Evolutionary conservation across 2,329 filamentous ascomycete genomes (phyloP).

Genomic region (Botrytis hyacinthi): DNA sequence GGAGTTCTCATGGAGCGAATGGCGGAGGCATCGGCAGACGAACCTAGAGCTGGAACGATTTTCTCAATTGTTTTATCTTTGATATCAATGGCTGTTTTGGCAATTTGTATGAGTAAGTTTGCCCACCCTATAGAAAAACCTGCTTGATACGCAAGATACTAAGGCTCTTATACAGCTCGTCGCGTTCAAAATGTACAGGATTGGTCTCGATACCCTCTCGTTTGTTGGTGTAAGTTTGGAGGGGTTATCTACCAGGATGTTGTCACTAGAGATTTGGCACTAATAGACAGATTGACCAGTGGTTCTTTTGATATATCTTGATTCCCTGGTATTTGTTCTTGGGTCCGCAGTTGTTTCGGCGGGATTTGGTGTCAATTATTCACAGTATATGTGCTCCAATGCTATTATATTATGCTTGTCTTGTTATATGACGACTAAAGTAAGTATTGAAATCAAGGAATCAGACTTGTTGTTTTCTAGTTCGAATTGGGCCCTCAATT

Average conservation of each 20-base stretch:
- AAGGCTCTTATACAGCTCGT: conserved; percentile 25
- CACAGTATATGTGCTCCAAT: conserved; percentile 51
- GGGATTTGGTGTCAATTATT: conserved; percentile 55
- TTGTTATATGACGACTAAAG: conserved; percentile 63
- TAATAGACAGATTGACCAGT: conserved; percentile 43
- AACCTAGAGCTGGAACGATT: conserved; percentile 26
- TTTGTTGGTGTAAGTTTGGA: conserved; percentile 33
- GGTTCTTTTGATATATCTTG: conserved; percentile 57
- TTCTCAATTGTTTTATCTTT: conserved; percentile 28
- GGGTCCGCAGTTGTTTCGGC: conserved; percentile 56
- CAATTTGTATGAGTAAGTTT: conserved; percentile 32
- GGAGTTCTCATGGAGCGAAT: neutral
- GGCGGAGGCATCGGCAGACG: conserved; percentile 14
- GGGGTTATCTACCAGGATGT: neutral
- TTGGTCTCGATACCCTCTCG: conserved; percentile 32
- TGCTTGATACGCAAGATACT: neutral
- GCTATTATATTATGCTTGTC: conserved; percentile 60
- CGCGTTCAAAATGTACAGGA: conserved; percentile 32
- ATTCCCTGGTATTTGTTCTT: conserved; percentile 60
- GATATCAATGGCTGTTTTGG: conserved; percentile 29
- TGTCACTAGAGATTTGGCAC: neutral
- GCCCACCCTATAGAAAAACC: neutral
- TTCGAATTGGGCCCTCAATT: neutral
- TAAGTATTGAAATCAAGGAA: conserved; percentile 34
- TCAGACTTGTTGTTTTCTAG: neutral